Conservation (phyloP, 1,139 yeast species). For the Taphrina deformans region DNA sequence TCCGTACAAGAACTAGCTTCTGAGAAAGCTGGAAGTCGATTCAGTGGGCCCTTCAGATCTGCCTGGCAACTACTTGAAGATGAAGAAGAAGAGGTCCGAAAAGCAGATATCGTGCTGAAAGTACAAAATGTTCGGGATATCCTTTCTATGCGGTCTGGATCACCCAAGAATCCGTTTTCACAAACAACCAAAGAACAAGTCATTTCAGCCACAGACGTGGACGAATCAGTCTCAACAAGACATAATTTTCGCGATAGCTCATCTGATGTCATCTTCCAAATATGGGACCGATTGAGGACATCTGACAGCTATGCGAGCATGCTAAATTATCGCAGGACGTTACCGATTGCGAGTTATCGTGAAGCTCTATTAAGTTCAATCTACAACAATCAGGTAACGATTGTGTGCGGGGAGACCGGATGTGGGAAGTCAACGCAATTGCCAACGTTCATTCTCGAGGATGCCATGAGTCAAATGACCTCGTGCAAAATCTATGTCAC, state of each 20-base stretch:
- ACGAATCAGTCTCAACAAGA: neutral
- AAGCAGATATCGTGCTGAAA: conserved; percentile 1
- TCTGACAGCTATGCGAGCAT: conserved; percentile 12
- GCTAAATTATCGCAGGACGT: conserved; percentile 12
- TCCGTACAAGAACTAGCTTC: conserved; percentile 26
- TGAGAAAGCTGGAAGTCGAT: conserved; percentile 22
- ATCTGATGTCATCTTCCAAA: neutral
- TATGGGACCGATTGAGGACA: conserved; percentile 5
- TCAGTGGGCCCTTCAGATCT: conserved; percentile 16
- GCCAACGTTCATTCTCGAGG: conserved; percentile 56
- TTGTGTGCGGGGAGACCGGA: conserved; percentile 95
- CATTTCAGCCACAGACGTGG: neutral
- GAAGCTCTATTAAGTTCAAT: conserved; percentile 28
- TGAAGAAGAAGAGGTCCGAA: conserved; percentile 14
- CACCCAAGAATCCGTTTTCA: neutral
- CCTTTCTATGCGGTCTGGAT: neutral
- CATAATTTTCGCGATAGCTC: neutral
- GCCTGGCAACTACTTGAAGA: conserved; percentile 25
- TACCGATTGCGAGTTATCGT: conserved; percentile 23
- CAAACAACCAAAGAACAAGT: neutral
- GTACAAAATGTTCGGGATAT: conserved; percentile 14
- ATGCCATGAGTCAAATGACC: conserved; percentile 58
- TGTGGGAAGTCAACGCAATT: conserved; percentile 94
- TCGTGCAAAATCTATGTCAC: conserved; percentile 64
- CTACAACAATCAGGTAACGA: conserved; percentile 65